phyloP scores from a whole-genome alignment of 352 stramenopile genomes.

The Phytopythium helicoides region DNA sequence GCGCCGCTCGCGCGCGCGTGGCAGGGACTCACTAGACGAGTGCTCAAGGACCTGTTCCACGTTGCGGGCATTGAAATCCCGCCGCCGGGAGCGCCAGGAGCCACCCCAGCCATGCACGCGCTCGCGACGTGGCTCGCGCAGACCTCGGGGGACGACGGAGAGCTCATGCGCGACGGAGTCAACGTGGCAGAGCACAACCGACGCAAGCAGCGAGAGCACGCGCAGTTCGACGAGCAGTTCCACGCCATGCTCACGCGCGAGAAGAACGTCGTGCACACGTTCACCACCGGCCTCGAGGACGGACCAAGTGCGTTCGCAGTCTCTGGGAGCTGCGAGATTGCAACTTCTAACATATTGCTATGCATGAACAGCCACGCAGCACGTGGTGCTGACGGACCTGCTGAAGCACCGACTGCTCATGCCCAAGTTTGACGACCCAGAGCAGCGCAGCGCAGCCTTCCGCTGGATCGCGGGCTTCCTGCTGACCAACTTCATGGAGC shows the following conservation, averaged over 20 bases:
- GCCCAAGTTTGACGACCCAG: slow-evolving; percentile 45
- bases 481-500: slow-evolving; percentile 82
- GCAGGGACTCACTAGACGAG: slow-evolving; percentile 60
- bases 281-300: slow-evolving; percentile 73
- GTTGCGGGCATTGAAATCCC: slow-evolving; percentile 51
- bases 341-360: too few species aligned
- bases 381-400: slow-evolving; percentile 59
- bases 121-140: slow-evolving; percentile 55
- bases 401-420: slow-evolving; percentile 59
- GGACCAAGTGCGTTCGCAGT: slow-evolving; percentile 55
- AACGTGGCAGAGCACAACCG: slow-evolving; percentile 41
- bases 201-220: slow-evolving; percentile 33
- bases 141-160: slow-evolving; percentile 35
- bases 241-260: slow-evolving; percentile 61
- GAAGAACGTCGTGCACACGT: slow-evolving; percentile 71
- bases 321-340: too few species aligned
- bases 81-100: background rate
- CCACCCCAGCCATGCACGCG: slow-evolving; percentile 24
- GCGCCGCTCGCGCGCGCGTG: slow-evolving; percentile 61
- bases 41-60: slow-evolving; percentile 59
- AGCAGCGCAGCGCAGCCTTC: slow-evolving; percentile 62
- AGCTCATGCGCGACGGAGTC: slow-evolving; percentile 27
- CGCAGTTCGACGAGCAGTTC: slow-evolving; percentile 62
- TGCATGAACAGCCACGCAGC: slow-evolving; percentile 36
- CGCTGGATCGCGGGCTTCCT: slow-evolving; percentile 77